Conservation (phyloP, 169 alveolate genomes). For the Neospora caninum region DNA sequence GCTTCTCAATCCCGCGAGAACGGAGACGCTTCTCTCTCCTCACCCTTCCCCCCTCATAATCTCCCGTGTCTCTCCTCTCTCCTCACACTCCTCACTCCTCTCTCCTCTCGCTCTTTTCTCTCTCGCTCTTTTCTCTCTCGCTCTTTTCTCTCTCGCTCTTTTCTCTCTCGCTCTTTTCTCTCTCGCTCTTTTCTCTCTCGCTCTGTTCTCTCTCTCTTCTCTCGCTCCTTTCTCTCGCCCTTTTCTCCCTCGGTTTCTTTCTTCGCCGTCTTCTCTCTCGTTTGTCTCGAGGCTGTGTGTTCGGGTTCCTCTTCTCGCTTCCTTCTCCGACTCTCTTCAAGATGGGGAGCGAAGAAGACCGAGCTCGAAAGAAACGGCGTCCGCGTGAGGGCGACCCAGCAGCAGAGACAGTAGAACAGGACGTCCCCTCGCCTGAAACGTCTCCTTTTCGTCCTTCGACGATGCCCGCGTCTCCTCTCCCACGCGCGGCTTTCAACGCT, state of each 20-base stretch:
- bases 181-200: neutral
- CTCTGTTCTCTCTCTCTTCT: neutral
- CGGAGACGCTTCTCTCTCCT: too few relatives aligned
- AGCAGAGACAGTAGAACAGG: neutral
- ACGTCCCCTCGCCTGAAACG: neutral
- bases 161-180: too few relatives aligned
- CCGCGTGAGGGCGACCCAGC: neutral
- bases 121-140: too few relatives aligned
- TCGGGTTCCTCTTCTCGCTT: too few relatives aligned
- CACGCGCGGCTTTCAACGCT: constrained; percentile 52
- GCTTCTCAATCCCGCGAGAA: too few relatives aligned
- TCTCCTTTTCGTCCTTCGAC: constrained; percentile 18
- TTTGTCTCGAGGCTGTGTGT: neutral
- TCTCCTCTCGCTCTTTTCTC: too few relatives aligned
- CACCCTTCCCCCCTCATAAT: too few relatives aligned
- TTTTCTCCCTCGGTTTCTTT: neutral
- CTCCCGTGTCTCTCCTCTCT: too few relatives aligned
- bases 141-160: too few relatives aligned
- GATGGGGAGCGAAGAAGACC: neutral
- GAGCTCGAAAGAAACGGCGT: neutral
- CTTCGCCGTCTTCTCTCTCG: neutral
- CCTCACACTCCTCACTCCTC: too few relatives aligned
- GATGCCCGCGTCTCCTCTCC: constrained; percentile 44
- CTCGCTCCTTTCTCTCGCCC: neutral
- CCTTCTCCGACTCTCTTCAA: neutral